Conservation (phyloP, 2,329 filamentous ascomycete species). For the Colletotrichum orbiculare region DNA sequence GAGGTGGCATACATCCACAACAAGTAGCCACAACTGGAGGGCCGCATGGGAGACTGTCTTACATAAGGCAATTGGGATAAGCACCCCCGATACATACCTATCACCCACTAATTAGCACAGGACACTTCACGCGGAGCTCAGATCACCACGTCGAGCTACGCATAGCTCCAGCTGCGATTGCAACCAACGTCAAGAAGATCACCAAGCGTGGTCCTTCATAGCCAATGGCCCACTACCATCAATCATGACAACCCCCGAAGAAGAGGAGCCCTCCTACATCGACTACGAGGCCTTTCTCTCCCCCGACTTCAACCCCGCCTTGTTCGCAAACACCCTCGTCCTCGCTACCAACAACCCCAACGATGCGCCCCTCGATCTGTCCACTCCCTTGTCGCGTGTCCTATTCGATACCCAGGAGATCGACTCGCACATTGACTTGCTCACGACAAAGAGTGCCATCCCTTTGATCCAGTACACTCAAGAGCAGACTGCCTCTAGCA, state of each 20-base stretch:
- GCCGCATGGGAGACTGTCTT: too few relatives aligned
- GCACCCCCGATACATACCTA: conserved; percentile 13
- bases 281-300: conserved; percentile 94
- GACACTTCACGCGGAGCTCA: conserved; percentile 26
- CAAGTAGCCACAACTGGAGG: background rate
- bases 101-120: conserved; percentile 12
- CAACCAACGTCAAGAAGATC: background rate
- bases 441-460: conserved; percentile 86
- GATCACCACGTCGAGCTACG: background rate
- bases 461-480: conserved; percentile 84
- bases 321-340: conserved; percentile 90
- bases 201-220: background rate
- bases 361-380: conserved; percentile 90
- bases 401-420: conserved; percentile 98
- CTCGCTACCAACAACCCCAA: conserved; percentile 91
- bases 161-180: conserved; percentile 1
- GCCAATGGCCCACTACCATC: conserved; percentile 16
- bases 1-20: too few relatives aligned
- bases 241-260: conserved; percentile 49
- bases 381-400: conserved; percentile 90
- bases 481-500: conserved; percentile 77
- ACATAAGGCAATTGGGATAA: too few relatives aligned
- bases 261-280: conserved; percentile 84
- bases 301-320: conserved; percentile 81
- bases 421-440: conserved; percentile 91